Conservation (phyloP, 179 eudicot genomes). For the Corrigiola litoralis region DNA sequence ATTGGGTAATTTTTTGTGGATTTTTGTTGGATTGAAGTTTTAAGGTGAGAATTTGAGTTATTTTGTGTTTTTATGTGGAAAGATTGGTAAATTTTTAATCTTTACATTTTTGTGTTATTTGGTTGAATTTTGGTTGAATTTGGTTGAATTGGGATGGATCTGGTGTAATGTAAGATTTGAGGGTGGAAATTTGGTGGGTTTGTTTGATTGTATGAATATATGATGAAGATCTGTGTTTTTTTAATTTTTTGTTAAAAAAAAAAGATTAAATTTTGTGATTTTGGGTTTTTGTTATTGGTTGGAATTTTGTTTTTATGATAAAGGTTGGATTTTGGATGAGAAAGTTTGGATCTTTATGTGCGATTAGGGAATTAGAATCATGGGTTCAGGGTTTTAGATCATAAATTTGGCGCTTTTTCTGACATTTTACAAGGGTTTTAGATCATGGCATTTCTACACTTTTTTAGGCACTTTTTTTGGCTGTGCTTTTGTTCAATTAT, state of each 20-base stretch:
- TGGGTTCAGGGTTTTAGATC: constrained; percentile 29
- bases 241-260: background rate
- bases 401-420: constrained; percentile 7
- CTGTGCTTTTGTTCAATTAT: background rate
- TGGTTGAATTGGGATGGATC: constrained; percentile 19
- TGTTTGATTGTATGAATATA: background rate
- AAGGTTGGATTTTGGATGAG: background rate
- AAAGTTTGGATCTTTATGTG: constrained; percentile 1
- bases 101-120: background rate
- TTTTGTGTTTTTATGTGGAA: background rate
- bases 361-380: background rate
- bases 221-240: constrained; percentile 14
- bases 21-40: background rate
- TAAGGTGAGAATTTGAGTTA: constrained; percentile 27
- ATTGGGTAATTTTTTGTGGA: background rate
- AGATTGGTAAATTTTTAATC: background rate
- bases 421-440: constrained; percentile 8
- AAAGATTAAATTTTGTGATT: background rate
- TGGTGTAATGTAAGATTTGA: constrained; percentile 12
- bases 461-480: background rate
- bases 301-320: background rate
- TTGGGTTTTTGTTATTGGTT: background rate
- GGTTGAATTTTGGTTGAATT: constrained; percentile 4
- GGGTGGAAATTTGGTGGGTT: background rate
- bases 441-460: constrained; percentile 8